These are phyloP conservation scores for Auricularia auricula-judae DNA, from an alignment of 768 basidiomycete species.

Conservation along the genomic window DNA sequence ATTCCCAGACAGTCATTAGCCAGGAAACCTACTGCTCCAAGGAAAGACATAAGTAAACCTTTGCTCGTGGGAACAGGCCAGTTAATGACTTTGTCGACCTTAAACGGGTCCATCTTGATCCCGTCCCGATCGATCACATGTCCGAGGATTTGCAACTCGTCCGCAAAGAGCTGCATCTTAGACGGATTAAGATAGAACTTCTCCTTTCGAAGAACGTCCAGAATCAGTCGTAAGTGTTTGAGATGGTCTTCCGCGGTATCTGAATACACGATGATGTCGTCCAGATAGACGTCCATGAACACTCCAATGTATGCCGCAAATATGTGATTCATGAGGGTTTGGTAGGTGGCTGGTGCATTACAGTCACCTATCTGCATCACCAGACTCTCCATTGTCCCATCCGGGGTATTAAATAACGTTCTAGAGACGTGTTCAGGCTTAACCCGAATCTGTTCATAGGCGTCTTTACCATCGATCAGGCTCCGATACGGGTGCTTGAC, in stretches of 20 bases:
- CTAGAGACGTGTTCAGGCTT: conserved; percentile 8
- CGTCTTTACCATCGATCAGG: conserved; percentile 9
- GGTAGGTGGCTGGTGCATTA: conserved; percentile 13
- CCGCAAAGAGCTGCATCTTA: conserved; percentile 9
- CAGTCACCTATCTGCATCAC: conserved; percentile 15
- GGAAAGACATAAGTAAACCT: conserved; percentile 25
- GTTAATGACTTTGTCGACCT: conserved; percentile 16
- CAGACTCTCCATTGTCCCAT: conserved; percentile 11
- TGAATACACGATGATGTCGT: conserved; percentile 17
- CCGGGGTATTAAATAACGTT: conserved; percentile 10
- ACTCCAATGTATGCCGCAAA: conserved; percentile 11
- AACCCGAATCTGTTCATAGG: conserved; percentile 12
- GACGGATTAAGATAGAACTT: conserved; percentile 5
- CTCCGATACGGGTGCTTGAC: conserved; percentile 3
- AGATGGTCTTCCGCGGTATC: conserved; percentile 23
- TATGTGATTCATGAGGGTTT: conserved; percentile 10
- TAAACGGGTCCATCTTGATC: conserved; percentile 8
- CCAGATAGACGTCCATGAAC: conserved; percentile 14
- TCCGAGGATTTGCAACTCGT: conserved; percentile 19
- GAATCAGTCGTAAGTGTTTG: conserved; percentile 6
- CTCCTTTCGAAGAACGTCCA: conserved; percentile 7
- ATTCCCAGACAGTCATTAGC: conserved; percentile 19
- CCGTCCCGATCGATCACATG: conserved; percentile 22
- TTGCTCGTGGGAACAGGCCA: conserved; percentile 20
- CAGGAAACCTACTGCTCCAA: conserved; percentile 22